Conservation (phyloP, 495 filamentous ascomycete genomes). For the Penicillium samsonianum region DNA sequence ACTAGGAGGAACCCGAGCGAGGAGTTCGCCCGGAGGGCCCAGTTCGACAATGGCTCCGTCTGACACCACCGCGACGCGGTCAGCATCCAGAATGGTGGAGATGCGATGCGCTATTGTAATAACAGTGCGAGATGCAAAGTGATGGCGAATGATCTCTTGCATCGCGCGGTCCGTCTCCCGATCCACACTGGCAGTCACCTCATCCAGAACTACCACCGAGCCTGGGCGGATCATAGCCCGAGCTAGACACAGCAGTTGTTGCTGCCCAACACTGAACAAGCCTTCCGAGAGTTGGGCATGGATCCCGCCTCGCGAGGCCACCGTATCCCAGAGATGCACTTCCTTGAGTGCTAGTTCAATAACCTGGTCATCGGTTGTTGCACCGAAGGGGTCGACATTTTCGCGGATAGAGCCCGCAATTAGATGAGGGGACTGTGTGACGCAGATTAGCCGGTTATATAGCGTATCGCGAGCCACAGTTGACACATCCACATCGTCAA, state of each 20-base stretch:
- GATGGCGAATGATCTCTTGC: conserved; percentile 41
- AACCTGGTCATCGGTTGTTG: neutral
- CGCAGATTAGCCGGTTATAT: neutral
- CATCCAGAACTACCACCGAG: conserved; percentile 42
- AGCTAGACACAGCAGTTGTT: conserved; percentile 56
- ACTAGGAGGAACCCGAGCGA: too few relatives aligned
- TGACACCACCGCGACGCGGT: conserved; percentile 49
- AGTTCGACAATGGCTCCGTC: conserved; percentile 40
- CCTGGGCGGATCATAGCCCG: conserved; percentile 48
- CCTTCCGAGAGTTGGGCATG: conserved; percentile 38
- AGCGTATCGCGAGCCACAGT: neutral
- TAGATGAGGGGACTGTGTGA: neutral
- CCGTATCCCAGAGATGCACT: conserved; percentile 38
- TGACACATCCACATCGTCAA: conserved; percentile 1
- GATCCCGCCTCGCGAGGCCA: conserved; percentile 43
- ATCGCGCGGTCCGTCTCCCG: conserved; percentile 45
- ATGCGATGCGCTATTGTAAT: conserved; percentile 51
- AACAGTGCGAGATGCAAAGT: conserved; percentile 50
- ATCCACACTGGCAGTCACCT: conserved; percentile 54
- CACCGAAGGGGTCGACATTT: neutral
- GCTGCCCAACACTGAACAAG: conserved; percentile 50
- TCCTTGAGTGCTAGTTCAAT: neutral
- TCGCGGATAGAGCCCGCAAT: neutral
- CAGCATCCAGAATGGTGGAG: conserved; percentile 48
- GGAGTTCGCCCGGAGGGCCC: too few relatives aligned